Evolutionary conservation across 768 basidiomycete species (phyloP).

Genomic region (Xerocomus brunneocitrinus): DNA sequence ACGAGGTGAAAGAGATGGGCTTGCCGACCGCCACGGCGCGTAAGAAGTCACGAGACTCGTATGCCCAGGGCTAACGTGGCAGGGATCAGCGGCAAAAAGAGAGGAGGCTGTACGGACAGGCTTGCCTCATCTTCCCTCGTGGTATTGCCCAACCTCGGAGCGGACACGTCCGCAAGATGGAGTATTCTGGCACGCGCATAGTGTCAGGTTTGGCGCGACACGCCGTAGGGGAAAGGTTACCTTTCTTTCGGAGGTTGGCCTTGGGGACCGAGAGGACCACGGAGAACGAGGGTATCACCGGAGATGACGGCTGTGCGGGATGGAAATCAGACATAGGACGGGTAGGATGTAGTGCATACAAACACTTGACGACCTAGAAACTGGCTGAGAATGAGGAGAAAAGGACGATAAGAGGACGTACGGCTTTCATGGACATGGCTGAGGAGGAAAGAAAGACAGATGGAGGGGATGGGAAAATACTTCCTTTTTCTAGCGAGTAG

Average conservation of each 20-base stretch:
- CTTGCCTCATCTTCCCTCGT: constrained; percentile 85
- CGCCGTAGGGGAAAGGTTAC: constrained; percentile 35
- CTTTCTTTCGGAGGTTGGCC: constrained; percentile 90
- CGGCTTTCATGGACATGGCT: constrained; percentile 72
- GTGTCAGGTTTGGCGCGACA: constrained; percentile 8
- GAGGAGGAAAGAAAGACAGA: background rate
- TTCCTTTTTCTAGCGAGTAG: background rate
- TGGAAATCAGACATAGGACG: constrained; percentile 16
- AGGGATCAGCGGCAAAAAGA: constrained; percentile 2
- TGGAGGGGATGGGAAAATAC: background rate
- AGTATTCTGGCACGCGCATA: constrained; percentile 53
- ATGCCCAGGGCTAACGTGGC: constrained; percentile 71
- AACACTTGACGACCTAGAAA: constrained; percentile 59
- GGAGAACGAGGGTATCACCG: constrained; percentile 83
- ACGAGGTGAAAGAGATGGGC: constrained; percentile 78
- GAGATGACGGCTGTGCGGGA: constrained; percentile 71
- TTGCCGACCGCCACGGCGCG: constrained; percentile 85
- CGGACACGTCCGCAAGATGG: constrained; percentile 82
- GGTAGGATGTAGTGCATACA: constrained; percentile 10
- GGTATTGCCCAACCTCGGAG: constrained; percentile 80
- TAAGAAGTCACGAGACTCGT: constrained; percentile 89
- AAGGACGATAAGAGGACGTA: constrained; percentile 32
- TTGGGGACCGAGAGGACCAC: constrained; percentile 70
- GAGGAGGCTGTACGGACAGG: background rate
- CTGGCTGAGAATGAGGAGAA: background rate